Conservation (phyloP, 352 stramenopile species). For the Phytophthora pinifolia region DNA sequence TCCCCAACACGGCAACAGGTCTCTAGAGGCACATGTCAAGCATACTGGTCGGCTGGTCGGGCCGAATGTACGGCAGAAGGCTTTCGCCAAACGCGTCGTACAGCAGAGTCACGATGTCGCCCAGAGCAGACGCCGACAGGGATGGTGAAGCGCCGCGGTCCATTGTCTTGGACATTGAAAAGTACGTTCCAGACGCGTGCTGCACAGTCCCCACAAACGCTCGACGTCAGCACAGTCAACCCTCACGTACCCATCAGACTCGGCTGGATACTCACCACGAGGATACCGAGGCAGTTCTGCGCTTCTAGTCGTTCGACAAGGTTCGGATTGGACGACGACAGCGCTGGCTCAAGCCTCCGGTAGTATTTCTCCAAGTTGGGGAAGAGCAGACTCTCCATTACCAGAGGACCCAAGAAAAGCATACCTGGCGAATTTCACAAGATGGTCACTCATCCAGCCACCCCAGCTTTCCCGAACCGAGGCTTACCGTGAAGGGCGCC, state of each 20-base stretch:
- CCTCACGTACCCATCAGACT: too few relatives aligned
- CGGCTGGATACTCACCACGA: conserved; percentile 57
- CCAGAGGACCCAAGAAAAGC: conserved; percentile 90
- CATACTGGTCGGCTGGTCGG: conserved; percentile 42
- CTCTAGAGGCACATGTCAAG: conserved; percentile 51
- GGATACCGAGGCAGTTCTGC: conserved; percentile 84
- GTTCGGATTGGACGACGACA: conserved; percentile 77
- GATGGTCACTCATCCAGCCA: not conserved
- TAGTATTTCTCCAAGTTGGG: conserved; percentile 89
- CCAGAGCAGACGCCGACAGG: conserved; percentile 38
- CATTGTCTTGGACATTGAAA: conserved; percentile 58
- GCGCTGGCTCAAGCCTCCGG: conserved; percentile 71
- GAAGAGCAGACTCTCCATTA: conserved; percentile 93
- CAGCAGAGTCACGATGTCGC: conserved; percentile 56
- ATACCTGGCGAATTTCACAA: conserved; percentile 47
- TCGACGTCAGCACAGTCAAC: not conserved
- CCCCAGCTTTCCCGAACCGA: too few relatives aligned
- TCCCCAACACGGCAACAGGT: not conserved
- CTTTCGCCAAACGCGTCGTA: conserved; percentile 83
- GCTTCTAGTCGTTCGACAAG: conserved; percentile 81
- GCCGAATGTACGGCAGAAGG: conserved; percentile 74
- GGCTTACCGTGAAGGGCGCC: conserved; percentile 88
- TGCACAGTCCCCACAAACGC: conserved; percentile 26
- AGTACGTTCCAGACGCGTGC: conserved; percentile 81
- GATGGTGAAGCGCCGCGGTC: conserved; percentile 28